Evolutionary conservation across 2,329 filamentous ascomycete species (phyloP).

Genomic region (Simplicillium sp.): DNA sequence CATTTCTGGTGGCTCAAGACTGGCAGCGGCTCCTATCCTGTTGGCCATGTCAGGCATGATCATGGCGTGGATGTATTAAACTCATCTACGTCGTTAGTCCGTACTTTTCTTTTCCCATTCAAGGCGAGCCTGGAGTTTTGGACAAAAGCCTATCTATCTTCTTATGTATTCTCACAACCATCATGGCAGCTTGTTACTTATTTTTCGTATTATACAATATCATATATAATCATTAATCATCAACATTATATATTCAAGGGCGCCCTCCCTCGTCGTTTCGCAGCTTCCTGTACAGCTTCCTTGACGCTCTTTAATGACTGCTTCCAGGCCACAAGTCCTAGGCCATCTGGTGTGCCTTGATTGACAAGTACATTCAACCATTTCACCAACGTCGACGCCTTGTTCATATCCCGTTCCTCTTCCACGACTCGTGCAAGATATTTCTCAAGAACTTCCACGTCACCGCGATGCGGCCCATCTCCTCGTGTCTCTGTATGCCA

Average conservation of each 20-base stretch:
- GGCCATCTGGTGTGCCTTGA: slow-evolving; percentile 27
- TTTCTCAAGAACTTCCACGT: slow-evolving; percentile 63
- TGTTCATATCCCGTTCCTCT: slow-evolving; percentile 70
- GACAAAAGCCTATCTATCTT: not conserved
- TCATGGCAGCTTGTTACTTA: not conserved
- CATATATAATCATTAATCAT: too few relatives aligned
- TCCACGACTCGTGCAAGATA: slow-evolving; percentile 65
- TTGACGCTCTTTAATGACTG: slow-evolving; percentile 33
- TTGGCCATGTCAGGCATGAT: slow-evolving; percentile 2
- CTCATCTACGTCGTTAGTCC: too few relatives aligned
- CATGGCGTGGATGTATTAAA: slow-evolving; percentile 5
- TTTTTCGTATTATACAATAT: not conserved
- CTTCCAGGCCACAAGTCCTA: slow-evolving; percentile 32
- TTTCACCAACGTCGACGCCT: slow-evolving; percentile 58
- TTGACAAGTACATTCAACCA: slow-evolving; percentile 56
- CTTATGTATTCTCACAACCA: not conserved
- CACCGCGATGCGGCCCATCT: slow-evolving; percentile 70
- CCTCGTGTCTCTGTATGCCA: slow-evolving; percentile 67
- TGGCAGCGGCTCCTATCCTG: slow-evolving; percentile 2
- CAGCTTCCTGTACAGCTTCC: slow-evolving; percentile 42
- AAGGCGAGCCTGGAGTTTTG: too few relatives aligned
- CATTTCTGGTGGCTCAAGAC: slow-evolving; percentile 9
- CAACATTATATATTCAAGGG: slow-evolving; percentile 36
- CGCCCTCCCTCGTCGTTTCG: slow-evolving; percentile 46
- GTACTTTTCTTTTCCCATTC: too few relatives aligned